Percentiles rank a stretch among this genome's conserved stretches.
phyloP scores from a whole-genome alignment of 305 asterid species.

The Fraxinus xanthoxyloides region DNA sequence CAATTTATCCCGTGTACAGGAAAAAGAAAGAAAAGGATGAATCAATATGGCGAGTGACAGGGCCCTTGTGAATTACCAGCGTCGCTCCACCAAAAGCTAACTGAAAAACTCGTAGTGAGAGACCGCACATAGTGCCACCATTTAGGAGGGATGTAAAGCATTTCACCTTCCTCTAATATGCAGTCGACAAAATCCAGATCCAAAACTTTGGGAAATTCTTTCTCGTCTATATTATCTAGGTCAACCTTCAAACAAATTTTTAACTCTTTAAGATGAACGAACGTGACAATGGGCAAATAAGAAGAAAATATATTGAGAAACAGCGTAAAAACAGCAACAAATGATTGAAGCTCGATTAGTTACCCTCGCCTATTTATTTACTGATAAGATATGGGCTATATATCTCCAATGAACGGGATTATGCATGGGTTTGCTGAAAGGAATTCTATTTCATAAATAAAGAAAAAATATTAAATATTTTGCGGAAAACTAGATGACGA shows the following conservation, averaged over 20 bases:
- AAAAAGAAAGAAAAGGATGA: neutral
- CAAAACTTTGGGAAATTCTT: conserved; percentile 57
- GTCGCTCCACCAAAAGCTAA: conserved; percentile 95
- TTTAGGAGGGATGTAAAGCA: conserved; percentile 98
- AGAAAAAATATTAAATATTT: neutral
- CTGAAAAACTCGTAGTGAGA: conserved; percentile 86
- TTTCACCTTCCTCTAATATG: conserved; percentile 93
- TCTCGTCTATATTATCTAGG: conserved; percentile 68
- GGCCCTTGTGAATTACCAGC: conserved; percentile 27
- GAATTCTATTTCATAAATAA: neutral
- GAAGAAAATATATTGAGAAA: neutral
- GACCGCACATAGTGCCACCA: conserved; percentile 99
- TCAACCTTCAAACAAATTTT: conserved; percentile 63
- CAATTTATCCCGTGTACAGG: neutral
- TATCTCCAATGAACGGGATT: neutral
- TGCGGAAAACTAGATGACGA: neutral
- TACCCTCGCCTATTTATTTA: neutral
- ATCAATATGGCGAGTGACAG: conserved; percentile 6
- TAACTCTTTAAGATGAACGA: neutral
- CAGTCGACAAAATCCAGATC: conserved; percentile 81
- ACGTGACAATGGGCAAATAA: neutral
- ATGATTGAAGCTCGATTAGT: neutral
- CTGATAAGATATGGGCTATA: neutral
- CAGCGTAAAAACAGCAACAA: neutral
- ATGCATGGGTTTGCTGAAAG: neutral